Base-by-base conservation (phyloP, 2,329 filamentous ascomycete genomes). In the Colletotrichum costaricense region DNA sequence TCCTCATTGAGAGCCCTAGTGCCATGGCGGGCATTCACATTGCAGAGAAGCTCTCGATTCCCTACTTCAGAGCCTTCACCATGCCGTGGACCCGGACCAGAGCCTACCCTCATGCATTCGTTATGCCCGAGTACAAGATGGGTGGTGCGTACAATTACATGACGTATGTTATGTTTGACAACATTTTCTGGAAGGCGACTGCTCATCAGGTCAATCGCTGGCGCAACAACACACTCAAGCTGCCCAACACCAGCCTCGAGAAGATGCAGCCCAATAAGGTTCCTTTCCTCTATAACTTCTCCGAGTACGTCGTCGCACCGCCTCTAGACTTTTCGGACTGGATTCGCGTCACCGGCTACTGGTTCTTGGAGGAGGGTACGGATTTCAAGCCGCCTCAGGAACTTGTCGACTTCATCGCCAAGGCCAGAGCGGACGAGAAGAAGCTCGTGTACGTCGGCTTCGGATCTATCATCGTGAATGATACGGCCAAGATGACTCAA, bases 11-110 rank as follows among this genome's bases (percentile, higher is more conserved):
- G 81, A 97, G 94, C 59, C 97, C 97, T 0, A 97, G 94, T 70
- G 95, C 97, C 16, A 99, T 99, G 97, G 95, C 93, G 0, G 97
- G 97, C 30, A 98, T 99, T 67, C 97, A 99, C 81, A 97, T 99
- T 76, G 97, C 97, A 1, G 97, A 99, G 84, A 95, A 95, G 28
- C 88, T 99, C 2, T 88, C 91, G 16, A 97, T 99, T 57, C 97
- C 97, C 0, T 99, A 99, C 82, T 98, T 98, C 86, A 92, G 97
- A 69, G 96, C 95, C 0, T 99, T 99, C 80, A 97, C 95, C 22
- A 99, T 99, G 97, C 97, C 97, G 0, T 99, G 97, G 97, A 98
- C 97, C 0, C 92, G 95, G 62, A 99, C 97, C 19, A 89, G 97
- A 66, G 95, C 96, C 0, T 99, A 99, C 78, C 97, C 97, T 2